A percentile compares a stretch with the other conserved stretches of the same genome.
Conservation (phyloP, 148 eudicot species). For the Mesembryanthemum crystallinum region DNA sequence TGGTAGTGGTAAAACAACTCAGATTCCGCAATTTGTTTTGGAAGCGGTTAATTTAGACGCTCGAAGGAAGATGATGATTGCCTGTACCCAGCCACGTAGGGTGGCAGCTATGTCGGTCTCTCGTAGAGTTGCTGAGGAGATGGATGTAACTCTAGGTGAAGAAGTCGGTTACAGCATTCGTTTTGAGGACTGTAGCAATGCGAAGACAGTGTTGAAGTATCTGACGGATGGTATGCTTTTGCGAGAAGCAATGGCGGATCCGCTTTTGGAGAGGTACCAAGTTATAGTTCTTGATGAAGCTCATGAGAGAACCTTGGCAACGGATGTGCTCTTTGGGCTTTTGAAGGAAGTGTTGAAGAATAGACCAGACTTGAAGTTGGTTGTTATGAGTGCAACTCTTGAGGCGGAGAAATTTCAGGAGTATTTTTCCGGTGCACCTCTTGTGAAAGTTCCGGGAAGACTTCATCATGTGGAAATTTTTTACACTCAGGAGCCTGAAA, state of each 20-base stretch:
- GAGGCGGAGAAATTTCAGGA: constrained; percentile 94
- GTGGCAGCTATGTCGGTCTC: constrained; percentile 99
- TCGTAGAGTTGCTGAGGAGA: constrained; percentile 92
- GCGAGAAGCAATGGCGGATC: constrained; percentile 96
- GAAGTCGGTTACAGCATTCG: constrained; percentile 97
- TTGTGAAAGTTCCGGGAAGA: constrained; percentile 92
- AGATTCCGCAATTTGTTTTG: constrained; percentile 97
- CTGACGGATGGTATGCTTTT: constrained; percentile 93
- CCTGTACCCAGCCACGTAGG: constrained; percentile 94
- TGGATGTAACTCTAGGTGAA: constrained; percentile 95
- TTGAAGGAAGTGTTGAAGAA: constrained; percentile 77
- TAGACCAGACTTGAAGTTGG: constrained; percentile 74
- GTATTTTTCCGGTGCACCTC: constrained; percentile 72
- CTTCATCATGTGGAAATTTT: constrained; percentile 89
- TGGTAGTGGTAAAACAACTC: constrained; percentile 98
- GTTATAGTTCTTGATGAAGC: constrained; percentile 93
- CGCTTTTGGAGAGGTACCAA: constrained; percentile 75
- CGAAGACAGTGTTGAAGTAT: constrained; percentile 82
- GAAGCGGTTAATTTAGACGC: constrained; percentile 75
- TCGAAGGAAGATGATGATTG: constrained; percentile 68
- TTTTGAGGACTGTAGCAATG: constrained; percentile 82
- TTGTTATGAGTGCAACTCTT: constrained; percentile 96
- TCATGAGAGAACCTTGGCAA: constrained; percentile 88
- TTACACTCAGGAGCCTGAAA: constrained; percentile 81
- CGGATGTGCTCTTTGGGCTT: constrained; percentile 88